Percentiles rank a stretch among this genome's conserved stretches.
Evolutionary conservation across 2,329 filamentous ascomycete species (phyloP).

Genomic region (Penicillium glabrum): DNA sequence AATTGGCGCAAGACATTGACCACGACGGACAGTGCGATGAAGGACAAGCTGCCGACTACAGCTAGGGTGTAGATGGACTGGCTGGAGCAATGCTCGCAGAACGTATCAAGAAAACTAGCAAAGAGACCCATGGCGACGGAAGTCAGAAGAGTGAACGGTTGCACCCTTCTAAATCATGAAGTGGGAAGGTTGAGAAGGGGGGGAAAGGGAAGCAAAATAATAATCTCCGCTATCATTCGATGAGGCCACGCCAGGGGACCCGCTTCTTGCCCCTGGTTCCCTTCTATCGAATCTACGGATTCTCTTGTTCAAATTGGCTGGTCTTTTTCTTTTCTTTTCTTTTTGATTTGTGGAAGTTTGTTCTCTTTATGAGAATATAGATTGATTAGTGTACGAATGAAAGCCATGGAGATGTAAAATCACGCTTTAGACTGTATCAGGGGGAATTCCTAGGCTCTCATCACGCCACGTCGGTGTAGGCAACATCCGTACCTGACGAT

Average conservation of each 20-base stretch:
- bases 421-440: neutral
- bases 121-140: slow-evolving; percentile 51
- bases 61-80: slow-evolving; percentile 49
- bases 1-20: slow-evolving; percentile 80
- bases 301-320: neutral
- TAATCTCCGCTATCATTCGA: slow-evolving; percentile 24
- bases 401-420: neutral
- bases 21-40: slow-evolving; percentile 60
- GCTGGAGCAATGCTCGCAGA: slow-evolving; percentile 48
- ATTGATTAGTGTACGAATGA: neutral
- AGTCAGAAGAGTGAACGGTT: neutral
- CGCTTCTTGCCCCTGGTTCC: slow-evolving; percentile 9
- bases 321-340: too few species aligned
- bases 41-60: slow-evolving; percentile 45
- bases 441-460: neutral
- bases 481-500: slow-evolving; percentile 6
- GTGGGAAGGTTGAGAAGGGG: slow-evolving; percentile 4
- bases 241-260: slow-evolving; percentile 10
- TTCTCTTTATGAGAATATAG: neutral
- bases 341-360: neutral
- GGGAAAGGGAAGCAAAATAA: slow-evolving; percentile 16
- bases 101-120: slow-evolving; percentile 45
- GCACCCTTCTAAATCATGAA: slow-evolving; percentile 1
- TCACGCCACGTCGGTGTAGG: slow-evolving; percentile 13
- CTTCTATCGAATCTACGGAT: neutral